phyloP scores from a whole-genome alignment of 306 rosid genomes.

The Corylus americana region DNA sequence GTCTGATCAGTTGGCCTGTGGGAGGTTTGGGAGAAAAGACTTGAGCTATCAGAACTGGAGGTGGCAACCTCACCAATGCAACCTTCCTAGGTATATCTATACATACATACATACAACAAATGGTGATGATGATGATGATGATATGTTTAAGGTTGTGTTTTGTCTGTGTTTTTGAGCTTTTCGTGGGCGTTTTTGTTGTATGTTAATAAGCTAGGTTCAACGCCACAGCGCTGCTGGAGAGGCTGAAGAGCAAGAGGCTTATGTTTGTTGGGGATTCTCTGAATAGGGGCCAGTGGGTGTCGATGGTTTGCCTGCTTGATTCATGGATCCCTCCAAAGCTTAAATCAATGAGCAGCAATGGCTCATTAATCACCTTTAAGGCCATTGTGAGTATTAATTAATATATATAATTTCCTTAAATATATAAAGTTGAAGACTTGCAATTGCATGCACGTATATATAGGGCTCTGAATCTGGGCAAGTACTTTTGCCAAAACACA shows the following conservation, averaged over 20 bases:
- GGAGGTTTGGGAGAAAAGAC: constrained; percentile 75
- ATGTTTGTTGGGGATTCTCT: constrained; percentile 88
- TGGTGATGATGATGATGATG: no score
- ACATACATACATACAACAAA: background rate
- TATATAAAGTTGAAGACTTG: background rate
- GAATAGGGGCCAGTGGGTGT: constrained; percentile 93
- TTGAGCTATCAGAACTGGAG: constrained; percentile 67
- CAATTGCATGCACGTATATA: background rate
- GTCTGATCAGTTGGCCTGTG: constrained; percentile 95
- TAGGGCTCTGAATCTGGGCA: background rate
- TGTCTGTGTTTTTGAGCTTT: constrained; percentile 51
- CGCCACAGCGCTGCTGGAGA: constrained; percentile 73
- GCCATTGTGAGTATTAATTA: constrained; percentile 49
- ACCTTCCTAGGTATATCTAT: constrained; percentile 55
- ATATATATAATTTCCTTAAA: background rate
- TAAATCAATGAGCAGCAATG: constrained; percentile 69
- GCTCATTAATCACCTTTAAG: constrained; percentile 66
- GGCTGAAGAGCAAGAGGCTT: constrained; percentile 79
- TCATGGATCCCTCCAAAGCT: constrained; percentile 38
- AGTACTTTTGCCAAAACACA: no score
- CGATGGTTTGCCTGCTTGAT: constrained; percentile 81
- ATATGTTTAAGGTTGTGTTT: background rate
- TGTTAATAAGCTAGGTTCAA: constrained; percentile 71
- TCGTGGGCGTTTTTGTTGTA: constrained; percentile 55
- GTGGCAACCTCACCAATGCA: constrained; percentile 78